Evolutionary conservation across 768 basidiomycete genomes (phyloP).

Genomic region (Cyclocybe aegerita): DNA sequence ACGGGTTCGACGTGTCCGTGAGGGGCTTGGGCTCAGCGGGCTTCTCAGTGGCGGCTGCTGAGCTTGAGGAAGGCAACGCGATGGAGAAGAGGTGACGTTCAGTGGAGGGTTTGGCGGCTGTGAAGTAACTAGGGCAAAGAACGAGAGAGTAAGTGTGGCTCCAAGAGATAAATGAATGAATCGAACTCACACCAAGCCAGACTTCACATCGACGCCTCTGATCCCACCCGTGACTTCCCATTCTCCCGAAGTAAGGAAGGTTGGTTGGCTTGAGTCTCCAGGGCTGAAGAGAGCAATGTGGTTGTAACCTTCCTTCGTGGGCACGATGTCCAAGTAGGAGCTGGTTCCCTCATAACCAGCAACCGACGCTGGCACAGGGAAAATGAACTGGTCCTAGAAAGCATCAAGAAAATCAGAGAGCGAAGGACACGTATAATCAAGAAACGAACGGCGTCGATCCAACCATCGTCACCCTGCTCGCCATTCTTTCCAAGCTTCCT

Average conservation of each 20-base stretch:
- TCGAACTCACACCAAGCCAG: conserved; percentile 67
- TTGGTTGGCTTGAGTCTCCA: conserved; percentile 63
- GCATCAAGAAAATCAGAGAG: background rate
- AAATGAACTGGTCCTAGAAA: conserved; percentile 60
- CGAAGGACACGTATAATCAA: background rate
- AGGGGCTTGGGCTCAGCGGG: conserved; percentile 43
- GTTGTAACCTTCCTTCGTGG: conserved; percentile 78
- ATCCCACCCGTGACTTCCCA: conserved; percentile 90
- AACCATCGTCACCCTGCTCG: conserved; percentile 89
- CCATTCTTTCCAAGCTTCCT: conserved; percentile 79
- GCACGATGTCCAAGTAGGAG: conserved; percentile 91
- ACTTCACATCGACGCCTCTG: conserved; percentile 64
- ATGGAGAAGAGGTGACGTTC: conserved; percentile 85
- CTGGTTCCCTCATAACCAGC: conserved; percentile 38
- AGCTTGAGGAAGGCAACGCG: conserved; percentile 54
- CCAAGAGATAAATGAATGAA: background rate
- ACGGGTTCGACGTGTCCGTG: conserved; percentile 51
- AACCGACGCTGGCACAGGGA: conserved; percentile 49
- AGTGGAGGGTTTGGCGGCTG: conserved; percentile 80
- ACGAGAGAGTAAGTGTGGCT: conserved; percentile 9
- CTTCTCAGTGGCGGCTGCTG: conserved; percentile 19
- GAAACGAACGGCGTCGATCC: conserved; percentile 81
- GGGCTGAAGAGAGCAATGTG: conserved; percentile 93
- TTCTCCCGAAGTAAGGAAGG: conserved; percentile 80
- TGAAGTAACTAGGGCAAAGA: conserved; percentile 69